A percentile compares a stretch with the other conserved stretches of the same genome.
Conservation (phyloP, 2,329 filamentous ascomycete species). For the Pseudogymnoascus sp. region DNA sequence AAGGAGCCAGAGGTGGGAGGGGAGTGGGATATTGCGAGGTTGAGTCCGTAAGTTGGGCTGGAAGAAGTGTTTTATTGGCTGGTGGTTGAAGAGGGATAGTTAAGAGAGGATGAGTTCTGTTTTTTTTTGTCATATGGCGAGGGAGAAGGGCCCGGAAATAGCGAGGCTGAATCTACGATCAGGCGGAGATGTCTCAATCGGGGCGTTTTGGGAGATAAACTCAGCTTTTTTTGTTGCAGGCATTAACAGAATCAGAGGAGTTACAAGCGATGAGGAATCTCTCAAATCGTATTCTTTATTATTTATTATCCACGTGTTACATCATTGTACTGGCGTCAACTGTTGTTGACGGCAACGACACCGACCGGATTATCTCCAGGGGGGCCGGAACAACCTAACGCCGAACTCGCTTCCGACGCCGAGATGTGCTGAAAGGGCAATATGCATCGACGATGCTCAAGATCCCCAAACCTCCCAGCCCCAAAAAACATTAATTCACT, state of each 20-base stretch:
- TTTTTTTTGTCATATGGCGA: neutral
- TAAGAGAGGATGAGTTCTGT: too few species aligned
- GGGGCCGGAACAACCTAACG: neutral
- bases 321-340: neutral
- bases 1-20: slow-evolving; percentile 35
- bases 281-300: neutral
- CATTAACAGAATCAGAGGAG: neutral
- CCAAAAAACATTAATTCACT: slow-evolving; percentile 7
- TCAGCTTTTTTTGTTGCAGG: neutral
- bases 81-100: neutral
- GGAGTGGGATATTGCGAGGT: slow-evolving; percentile 62
- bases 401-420: slow-evolving; percentile 7
- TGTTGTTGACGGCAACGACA: neutral
- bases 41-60: slow-evolving; percentile 55
- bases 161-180: neutral
- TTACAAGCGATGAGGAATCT: neutral
- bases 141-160: neutral
- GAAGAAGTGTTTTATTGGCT: neutral
- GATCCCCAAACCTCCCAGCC: neutral
- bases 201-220: neutral
- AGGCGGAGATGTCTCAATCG: neutral
- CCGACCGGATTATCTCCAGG: neutral
- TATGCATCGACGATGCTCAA: neutral
- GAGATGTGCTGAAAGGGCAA: slow-evolving; percentile 9
- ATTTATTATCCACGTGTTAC: neutral